Conservation (phyloP, 768 basidiomycete genomes). For the Tricholoma saponaceum region DNA sequence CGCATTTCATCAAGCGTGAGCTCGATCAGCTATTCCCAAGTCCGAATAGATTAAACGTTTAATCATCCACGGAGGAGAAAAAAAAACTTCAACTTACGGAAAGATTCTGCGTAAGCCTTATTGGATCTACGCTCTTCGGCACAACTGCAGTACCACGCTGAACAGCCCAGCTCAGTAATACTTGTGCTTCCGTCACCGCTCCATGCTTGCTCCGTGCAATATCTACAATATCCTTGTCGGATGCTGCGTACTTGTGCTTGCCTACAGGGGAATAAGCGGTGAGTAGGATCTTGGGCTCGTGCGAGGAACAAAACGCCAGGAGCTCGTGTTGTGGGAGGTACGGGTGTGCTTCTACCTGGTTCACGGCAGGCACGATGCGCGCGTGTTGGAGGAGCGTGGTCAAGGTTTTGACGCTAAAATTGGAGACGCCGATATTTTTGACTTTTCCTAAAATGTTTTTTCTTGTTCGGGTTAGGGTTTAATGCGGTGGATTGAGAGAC, state of each 20-base stretch:
- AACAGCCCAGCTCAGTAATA: slow-evolving; percentile 55
- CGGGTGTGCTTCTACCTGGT: slow-evolving; percentile 41
- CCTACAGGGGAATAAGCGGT: slow-evolving; percentile 47
- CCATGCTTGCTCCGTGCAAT: slow-evolving; percentile 26
- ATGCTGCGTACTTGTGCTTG: slow-evolving; percentile 12
- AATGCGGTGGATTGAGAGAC: slow-evolving; percentile 1
- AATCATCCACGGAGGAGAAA: not conserved
- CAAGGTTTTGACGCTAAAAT: slow-evolving; percentile 41
- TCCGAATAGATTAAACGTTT: slow-evolving; percentile 17
- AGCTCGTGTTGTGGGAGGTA: slow-evolving; percentile 42
- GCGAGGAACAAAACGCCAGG: slow-evolving; percentile 33
- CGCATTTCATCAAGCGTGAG: slow-evolving; percentile 33
- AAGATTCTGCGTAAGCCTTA: slow-evolving; percentile 41
- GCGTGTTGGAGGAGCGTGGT: slow-evolving; percentile 31
- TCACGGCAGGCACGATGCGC: slow-evolving; percentile 36
- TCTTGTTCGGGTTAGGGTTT: not conserved
- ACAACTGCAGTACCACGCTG: slow-evolving; percentile 50
- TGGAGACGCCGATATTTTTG: slow-evolving; percentile 44
- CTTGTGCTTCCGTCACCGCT: slow-evolving; percentile 34
- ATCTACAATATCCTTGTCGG: slow-evolving; percentile 20
- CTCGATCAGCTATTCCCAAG: slow-evolving; percentile 23
- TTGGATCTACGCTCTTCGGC: slow-evolving; percentile 44
- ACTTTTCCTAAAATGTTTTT: slow-evolving; percentile 24
- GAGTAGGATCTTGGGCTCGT: slow-evolving; percentile 33
- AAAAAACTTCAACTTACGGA: slow-evolving; percentile 17